Evolutionary conservation across 805 yeast genomes (phyloP), one percentile per base, ranked within the genome.

Genomic region (Candida taoyuanica): DNA sequence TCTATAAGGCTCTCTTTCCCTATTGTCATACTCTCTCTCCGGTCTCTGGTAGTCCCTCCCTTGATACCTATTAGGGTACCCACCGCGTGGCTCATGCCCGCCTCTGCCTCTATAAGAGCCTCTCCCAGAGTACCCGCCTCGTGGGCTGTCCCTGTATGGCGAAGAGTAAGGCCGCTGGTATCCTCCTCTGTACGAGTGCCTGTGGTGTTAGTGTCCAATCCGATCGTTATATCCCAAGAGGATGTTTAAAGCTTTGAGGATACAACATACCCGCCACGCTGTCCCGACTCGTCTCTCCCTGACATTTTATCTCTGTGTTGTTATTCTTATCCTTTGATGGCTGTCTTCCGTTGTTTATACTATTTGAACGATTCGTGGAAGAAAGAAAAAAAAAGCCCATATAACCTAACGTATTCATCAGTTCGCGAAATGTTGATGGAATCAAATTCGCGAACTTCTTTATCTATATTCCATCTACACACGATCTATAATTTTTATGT

Each of bases 101-200:
- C 21, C 29, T 24, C 34, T 15, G 14, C 37, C 29, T 26, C 21
- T 24, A 8, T 24, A 18, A 13, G 29, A 35, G 16, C 37, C 31
- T 13, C 37, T n/a, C 2, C 40, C 36, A 12, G 17, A 19, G 18
- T 29, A 33, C 1, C 39, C 36, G 5, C 40, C 44, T 15, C 42
- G 38, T 8, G 42, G 28, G 29, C 37, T 33, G 29, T 27, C 21
- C 17, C 29, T 29, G 29, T 38, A 37, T 5, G 43, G 42, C 16
- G 40, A 20, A 2, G 36, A 33, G 29, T 40, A 41, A 3, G 48
- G 39, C 9, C 43, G 43, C 15, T 33, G 37, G 30, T 44, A 39
- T 5, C 44, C 48, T 4, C 45, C 48, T 31, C 48, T 35, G 24
- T 43, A 40, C n/a, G 36, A 35, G 16, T 17, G 18, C 7, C 32